A percentile compares a stretch with the other conserved stretches of the same genome.
These are phyloP conservation scores for Polygonum maritimum DNA, from an alignment of 148 eudicot genomes.

Conservation along the genomic window DNA sequence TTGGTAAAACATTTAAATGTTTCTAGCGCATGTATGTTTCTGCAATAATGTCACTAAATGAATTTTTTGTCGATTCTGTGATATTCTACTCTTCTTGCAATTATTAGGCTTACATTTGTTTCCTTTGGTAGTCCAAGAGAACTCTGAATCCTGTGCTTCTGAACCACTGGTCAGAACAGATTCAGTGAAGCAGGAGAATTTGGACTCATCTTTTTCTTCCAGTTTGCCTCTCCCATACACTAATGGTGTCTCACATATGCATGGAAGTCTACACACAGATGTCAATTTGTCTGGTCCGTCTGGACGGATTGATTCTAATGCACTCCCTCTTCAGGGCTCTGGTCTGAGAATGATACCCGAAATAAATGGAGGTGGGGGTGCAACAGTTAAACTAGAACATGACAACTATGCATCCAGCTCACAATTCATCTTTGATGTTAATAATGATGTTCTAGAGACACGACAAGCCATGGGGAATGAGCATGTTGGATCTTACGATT, in stretches of 20 bases:
- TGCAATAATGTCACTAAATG: not conserved
- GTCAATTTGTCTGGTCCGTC: not conserved
- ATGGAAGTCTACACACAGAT: constrained; percentile 4
- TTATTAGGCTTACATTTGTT: not conserved
- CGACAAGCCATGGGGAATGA: not conserved
- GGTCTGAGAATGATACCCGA: constrained; percentile 2
- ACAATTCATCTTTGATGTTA: not conserved
- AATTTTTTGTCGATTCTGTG: not conserved
- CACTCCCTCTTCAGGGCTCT: constrained; percentile 4
- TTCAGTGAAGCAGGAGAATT: constrained; percentile 41
- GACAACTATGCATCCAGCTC: not conserved
- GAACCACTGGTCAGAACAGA: constrained; percentile 22
- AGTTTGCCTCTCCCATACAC: constrained; percentile 31
- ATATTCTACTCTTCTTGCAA: not conserved
- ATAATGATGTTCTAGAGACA: constrained; percentile 1
- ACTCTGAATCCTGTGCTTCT: constrained; percentile 32
- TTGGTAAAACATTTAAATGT: not conserved
- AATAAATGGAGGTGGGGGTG: not conserved
- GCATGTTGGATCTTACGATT: not conserved
- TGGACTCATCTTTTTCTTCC: constrained; percentile 35
- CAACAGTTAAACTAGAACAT: constrained; percentile 10
- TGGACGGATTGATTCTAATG: constrained; percentile 4
- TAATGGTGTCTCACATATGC: constrained; percentile 38
- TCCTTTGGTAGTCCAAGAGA: constrained; percentile 51
- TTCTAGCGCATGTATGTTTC: not conserved